phyloP scores from a whole-genome alignment of 257 asterid genomes.

The Euphrasia confusa region DNA sequence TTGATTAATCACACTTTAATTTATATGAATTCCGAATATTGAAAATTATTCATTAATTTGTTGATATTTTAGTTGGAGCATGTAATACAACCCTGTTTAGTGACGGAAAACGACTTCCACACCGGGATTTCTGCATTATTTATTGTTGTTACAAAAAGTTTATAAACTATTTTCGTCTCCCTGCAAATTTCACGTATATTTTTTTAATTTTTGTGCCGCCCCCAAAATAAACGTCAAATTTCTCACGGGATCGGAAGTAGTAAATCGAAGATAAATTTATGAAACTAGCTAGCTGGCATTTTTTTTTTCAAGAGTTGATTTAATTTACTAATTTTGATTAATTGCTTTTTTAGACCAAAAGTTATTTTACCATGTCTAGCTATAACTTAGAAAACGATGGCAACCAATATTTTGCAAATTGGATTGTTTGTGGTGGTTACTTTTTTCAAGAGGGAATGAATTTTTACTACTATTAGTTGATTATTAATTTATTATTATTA shows the following conservation, averaged over 20 bases:
- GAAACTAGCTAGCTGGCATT: conserved; percentile 20
- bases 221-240: no score
- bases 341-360: conserved; percentile 26
- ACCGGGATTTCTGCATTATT: background rate
- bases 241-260: no score
- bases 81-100: background rate
- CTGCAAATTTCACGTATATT: no score
- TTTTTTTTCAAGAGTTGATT: background rate
- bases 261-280: conserved; percentile 15
- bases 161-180: no score
- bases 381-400: conserved; percentile 32
- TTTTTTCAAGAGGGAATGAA: conserved; percentile 22
- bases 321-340: conserved; percentile 22
- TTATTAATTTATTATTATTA: no score
- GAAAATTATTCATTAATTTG: background rate
- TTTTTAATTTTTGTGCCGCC: no score
- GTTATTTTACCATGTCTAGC: conserved; percentile 26
- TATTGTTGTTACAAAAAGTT: background rate
- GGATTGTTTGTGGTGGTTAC: conserved; percentile 21
- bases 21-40: background rate
- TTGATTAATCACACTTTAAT: background rate
- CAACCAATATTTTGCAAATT: conserved; percentile 23
- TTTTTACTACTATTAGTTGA: conserved; percentile 12
- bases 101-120: conserved; percentile 35
- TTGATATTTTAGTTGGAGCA: conserved; percentile 1